Base-by-base conservation (phyloP, 2,329 filamentous ascomycete species). In the Sclerotinia spermophila region DNA sequence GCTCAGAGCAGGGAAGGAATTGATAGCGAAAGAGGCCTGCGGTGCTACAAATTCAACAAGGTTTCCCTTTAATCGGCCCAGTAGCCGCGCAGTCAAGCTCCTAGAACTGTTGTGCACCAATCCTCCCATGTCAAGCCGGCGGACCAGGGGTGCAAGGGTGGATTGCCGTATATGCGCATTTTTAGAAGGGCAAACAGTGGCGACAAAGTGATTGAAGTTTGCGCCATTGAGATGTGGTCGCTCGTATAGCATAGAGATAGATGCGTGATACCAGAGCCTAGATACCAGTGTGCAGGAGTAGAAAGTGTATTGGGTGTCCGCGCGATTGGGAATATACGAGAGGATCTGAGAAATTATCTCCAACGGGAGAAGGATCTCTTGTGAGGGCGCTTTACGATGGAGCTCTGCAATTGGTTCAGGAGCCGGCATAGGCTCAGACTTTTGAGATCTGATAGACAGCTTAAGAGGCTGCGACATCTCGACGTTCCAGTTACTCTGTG, bases 161-260 rank as follows among this genome's bases (percentile, higher is more conserved):
- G 76, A 77, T 56, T 74, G 73, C 30, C 75, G 75, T n/a, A 79
- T 77, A 51, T 79, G 77, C 3, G 79, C 79, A 73, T 79, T 79
- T 69, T 79, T 79, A 42, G 78, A 79, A 19, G 79, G 79, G 70
- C 79, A 80, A 13, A 80, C 73, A 4, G 78, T 80, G 7, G 51
- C 70, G 24, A 79, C 76, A 68, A 80, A 80, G 53, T 70, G 45
- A 27, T 74, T 71, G 73, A 79, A 79, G 68, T 79, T 79, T 11
- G 71, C 66, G 4, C 78, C 77, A 33, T 68, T 73, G 17, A 80
- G 71, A 61, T 74, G 73, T 2, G 79, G 79, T 11, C 71, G 73
- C 30, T 72, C 66, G 60, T 80, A 80, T 7, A 80, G 75, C 7
- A 67, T 58, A 6, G 73, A 27, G 40, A 79, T 76, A 38, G 72